Evolutionary conservation across 2,329 filamentous ascomycete genomes (phyloP).

Genomic region (Colletotrichum costaricense): DNA sequence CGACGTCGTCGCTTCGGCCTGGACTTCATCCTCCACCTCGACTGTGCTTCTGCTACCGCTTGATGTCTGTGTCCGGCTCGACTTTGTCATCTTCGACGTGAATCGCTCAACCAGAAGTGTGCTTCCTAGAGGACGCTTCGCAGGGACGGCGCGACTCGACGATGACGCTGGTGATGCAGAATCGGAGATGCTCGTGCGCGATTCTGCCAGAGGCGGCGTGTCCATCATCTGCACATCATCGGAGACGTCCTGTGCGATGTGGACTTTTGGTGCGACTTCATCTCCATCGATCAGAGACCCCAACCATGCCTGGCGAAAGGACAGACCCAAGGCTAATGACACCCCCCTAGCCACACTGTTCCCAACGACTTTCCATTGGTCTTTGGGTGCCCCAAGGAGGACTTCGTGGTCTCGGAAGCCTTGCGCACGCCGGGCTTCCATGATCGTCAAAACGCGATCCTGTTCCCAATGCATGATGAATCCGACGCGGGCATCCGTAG

Average conservation of each 20-base stretch:
- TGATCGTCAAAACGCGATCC: constrained; percentile 68
- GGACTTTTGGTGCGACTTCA: constrained; percentile 4
- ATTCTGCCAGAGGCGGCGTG: neutral
- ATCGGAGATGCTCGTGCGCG: neutral
- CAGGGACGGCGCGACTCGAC: neutral
- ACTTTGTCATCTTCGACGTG: constrained; percentile 10
- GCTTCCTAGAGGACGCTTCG: constrained; percentile 14
- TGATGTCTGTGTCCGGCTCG: neutral
- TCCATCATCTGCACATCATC: neutral
- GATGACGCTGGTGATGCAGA: neutral
- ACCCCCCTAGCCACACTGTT: constrained; percentile 81
- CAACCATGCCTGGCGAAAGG: constrained; percentile 69
- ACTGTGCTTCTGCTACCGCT: neutral
- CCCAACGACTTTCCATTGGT: constrained; percentile 76
- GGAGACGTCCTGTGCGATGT: neutral
- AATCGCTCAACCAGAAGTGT: constrained; percentile 9
- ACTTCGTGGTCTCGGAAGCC: constrained; percentile 78
- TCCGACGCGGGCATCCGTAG: constrained; percentile 67
- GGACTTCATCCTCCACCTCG: neutral
- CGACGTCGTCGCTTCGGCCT: neutral
- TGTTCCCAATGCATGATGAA: constrained; percentile 74
- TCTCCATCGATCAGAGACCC: constrained; percentile 44
- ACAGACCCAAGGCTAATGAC: constrained; percentile 73
- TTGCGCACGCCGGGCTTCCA: constrained; percentile 77
- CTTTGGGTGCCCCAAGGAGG: constrained; percentile 64